Evolutionary conservation across 768 basidiomycete genomes (phyloP), one percentile per base, ranked within the genome.

Genomic region (Brasilioporus rufonigricans): DNA sequence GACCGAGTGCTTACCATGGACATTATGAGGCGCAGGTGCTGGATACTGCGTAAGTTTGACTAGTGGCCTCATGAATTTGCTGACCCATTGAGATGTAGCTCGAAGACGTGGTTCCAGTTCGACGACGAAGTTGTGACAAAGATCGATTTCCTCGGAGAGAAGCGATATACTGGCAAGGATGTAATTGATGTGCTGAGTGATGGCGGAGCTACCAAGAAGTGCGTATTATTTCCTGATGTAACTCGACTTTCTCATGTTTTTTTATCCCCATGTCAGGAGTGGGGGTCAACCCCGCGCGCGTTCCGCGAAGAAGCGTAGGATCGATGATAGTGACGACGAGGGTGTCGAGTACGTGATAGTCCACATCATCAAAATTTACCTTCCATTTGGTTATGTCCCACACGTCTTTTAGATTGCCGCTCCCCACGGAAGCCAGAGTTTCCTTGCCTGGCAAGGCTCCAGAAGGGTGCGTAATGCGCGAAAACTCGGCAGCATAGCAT

Each of bases 1-100:
- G 96, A 5, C 63, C 81, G n/a, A 94, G 91, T 68, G 96, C 95
- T 31, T 90, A 97, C 73, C 86, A 89, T 60, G 91, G 91, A 5
- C 91, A 93, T 67, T 93, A 94, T 65, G 89, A 91, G 68, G 90
- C 89, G 14, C 89, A 92, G 64, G 89, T 92, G 19, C 84, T 84
- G 62, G 90, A 93, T 65, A 72, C 73, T 21, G 71, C 73, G 91
- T 93, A 63, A 52, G 84, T 74, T 44, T 26, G 19, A 14, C 29
- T 21, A 16, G 38, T 18, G 19, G 10, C 41, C 27, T 33, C 24
- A 27, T 23, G 41, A 38, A 45, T 45, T 43, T 27, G 18, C 52
- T 61, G 23, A 60, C 46, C 18, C 26, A n/a, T 19, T 52, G 35
- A 33, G 45, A 43, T 29, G 33, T 55, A 92, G 89, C 48, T 78